Base-by-base conservation (phyloP, 75 land plant genomes). In the Ceratopteris richardii region DNA sequence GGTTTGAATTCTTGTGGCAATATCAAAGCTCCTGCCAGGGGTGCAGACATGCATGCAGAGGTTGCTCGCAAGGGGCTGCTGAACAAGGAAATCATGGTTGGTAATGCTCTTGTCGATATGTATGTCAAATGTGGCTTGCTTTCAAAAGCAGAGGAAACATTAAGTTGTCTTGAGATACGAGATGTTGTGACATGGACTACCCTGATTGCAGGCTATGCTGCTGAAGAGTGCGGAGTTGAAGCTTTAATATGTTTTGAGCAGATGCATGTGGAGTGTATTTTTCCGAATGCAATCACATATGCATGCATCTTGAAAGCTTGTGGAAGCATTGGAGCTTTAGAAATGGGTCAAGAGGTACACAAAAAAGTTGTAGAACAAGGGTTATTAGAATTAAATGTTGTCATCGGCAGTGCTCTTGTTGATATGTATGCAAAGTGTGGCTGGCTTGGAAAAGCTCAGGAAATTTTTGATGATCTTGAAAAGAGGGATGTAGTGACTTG, bases 101-200 rank as follows among this genome's bases (percentile, higher is more conserved):
- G 43, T 17, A 66, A 64, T 56, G 46, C 77, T n/a, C 62, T 73
- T 42, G 28, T 78, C 19, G 72, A 65, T 25, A 73, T 78, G 80
- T 78, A 78, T 54, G 71, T 67, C 16, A 74, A 69, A 67, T 74
- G 80, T 74, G 77, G 80, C 1, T 31, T 43, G 18, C 36, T 68
- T 22, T 43, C 41, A 13, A 61, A 61, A 27, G 81, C 77, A 13
- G 39, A 43, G 30, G 14, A 37, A 40, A 55, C 74, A 16, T 78
- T 78, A 43, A 67, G 69, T n/a, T 61, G 56, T 26, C 48, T 68
- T 29, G n/a, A 19, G 12, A 51, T 12, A 25, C 69, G 50, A 56
- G 67, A 77, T 56, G 20, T 33, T 18, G 54, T 77, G 25, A 44
- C 77, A 13, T 67, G 77, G 76, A 77, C 69, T 43, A 58, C 80